Conservation (phyloP, 2,329 filamentous ascomycete genomes). For the Aspergillus floridensis region DNA sequence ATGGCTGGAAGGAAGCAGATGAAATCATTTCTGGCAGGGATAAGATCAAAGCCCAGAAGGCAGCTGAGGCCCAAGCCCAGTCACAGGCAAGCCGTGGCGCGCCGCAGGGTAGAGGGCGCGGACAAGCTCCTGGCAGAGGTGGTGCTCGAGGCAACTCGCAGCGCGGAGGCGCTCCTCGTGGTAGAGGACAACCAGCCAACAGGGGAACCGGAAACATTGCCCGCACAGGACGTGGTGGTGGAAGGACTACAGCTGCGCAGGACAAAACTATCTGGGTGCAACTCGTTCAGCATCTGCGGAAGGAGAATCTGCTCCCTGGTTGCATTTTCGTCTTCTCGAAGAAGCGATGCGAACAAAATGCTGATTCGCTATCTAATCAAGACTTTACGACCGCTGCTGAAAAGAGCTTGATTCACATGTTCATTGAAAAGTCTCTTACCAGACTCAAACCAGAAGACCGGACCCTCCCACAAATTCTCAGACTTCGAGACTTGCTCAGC, state of each 20-base stretch:
- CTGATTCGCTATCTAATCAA: slow-evolving; percentile 88
- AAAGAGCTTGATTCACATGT: slow-evolving; percentile 97
- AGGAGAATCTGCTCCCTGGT: slow-evolving; percentile 80
- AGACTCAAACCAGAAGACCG: slow-evolving; percentile 88
- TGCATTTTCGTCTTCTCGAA: slow-evolving; percentile 99
- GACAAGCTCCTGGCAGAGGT: slow-evolving; percentile 51
- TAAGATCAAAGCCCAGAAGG: slow-evolving; percentile 62
- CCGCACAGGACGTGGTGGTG: slow-evolving; percentile 77
- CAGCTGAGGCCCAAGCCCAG: slow-evolving; percentile 50
- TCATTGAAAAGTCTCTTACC: slow-evolving; percentile 90
- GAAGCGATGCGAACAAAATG: slow-evolving; percentile 95
- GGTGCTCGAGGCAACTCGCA: slow-evolving; percentile 43
- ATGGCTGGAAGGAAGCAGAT: slow-evolving; percentile 93
- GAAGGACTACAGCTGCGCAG: slow-evolving; percentile 84
- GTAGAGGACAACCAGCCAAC: slow-evolving; percentile 56
- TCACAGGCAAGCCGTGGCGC: slow-evolving; percentile 54
- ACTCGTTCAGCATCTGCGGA: slow-evolving; percentile 84
- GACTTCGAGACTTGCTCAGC: slow-evolving; percentile 78
- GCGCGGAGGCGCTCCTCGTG: slow-evolving; percentile 47
- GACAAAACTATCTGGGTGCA: slow-evolving; percentile 97
- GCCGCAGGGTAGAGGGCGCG: slow-evolving; percentile 53
- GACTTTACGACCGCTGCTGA: slow-evolving; percentile 92
- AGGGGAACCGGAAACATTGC: slow-evolving; percentile 81
- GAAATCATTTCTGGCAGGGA: slow-evolving; percentile 77
- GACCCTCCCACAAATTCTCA: slow-evolving; percentile 83